Evolutionary conservation across 140 eudicot genomes (phyloP), one percentile per base, ranked within the genome.

Genomic region (Oenanthe javanica): DNA sequence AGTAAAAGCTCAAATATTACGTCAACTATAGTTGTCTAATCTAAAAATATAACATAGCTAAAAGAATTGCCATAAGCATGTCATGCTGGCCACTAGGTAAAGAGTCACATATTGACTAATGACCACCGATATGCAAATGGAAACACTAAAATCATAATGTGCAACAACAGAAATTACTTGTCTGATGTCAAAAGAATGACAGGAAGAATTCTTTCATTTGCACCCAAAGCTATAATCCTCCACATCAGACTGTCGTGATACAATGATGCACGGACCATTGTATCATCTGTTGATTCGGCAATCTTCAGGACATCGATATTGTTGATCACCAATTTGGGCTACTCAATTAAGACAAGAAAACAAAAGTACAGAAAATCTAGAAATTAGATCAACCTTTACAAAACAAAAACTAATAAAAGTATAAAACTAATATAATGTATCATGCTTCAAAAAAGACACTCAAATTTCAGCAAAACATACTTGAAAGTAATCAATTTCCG

Each of bases 301-400:
- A 85, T 50, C 87, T 92, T 91, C 85, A 94, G 83, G 79, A 89
- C 88, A 50, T 94, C 98, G 9, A 94, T 90, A 79, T 94, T 92
- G 92, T 94, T 92, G 79, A 92, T 84, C 80, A 94, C 96, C 87
- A 94, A 86, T 88, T 94, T 94, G 49, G 97, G 97, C 98, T 92
- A 85, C 79, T 85, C 79, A 78, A 77, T 45, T 16, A 19, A 9
- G 77, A 54, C 76, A 84, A 23, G 52, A 8, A 79, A 45, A 72
- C 31, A 31, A 63, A 73, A 12, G 31, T 47, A 43, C 48, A 49
- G 64, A 57, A 50, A 78, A 78, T 49, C 1, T 64, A 40, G 38
- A 15, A n/a, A 59, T 67, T 46, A 25, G 50, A 51, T 38, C 5
- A 81, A 9, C 74, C 46, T 27, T 18, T 69, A 83, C 27, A 67